Evolutionary conservation across 73 alveolate species (phyloP).

Genomic region (Halteria grandinella): DNA sequence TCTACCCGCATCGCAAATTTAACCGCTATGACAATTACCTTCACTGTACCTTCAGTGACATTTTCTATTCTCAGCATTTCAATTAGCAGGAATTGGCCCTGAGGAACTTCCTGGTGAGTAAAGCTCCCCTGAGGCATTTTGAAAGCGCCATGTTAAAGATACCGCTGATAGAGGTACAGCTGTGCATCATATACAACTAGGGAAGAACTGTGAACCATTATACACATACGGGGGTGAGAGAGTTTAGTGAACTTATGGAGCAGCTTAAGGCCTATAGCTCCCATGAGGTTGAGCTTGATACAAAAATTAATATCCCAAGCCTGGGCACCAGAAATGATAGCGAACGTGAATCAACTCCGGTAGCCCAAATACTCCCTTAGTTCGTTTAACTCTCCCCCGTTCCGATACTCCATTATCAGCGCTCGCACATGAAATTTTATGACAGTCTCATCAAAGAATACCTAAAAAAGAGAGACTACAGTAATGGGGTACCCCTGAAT

Average conservation of each 20-base stretch:
- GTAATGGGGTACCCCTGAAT: slow-evolving; percentile 9
- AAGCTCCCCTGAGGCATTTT: slow-evolving; percentile 46
- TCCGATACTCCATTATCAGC: slow-evolving; percentile 60
- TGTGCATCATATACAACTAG: slow-evolving; percentile 45
- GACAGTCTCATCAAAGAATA: slow-evolving; percentile 46
- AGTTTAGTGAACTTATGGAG: slow-evolving; percentile 35
- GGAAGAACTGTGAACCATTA: slow-evolving; percentile 53
- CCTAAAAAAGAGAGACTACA: slow-evolving; percentile 26
- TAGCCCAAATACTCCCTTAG: background rate
- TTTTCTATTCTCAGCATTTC: slow-evolving; percentile 13
- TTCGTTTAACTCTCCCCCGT: slow-evolving; percentile 41
- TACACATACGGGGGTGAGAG: slow-evolving; percentile 8
- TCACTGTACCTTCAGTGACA: background rate
- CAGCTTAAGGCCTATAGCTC: slow-evolving; percentile 41
- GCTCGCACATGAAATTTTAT: slow-evolving; percentile 58
- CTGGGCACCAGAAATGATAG: slow-evolving; percentile 39
- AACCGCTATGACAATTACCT: slow-evolving; percentile 27
- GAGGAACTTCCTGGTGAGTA: slow-evolving; percentile 30
- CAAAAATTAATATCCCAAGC: slow-evolving; percentile 56
- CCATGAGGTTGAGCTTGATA: slow-evolving; percentile 43
- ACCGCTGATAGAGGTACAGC: slow-evolving; percentile 45
- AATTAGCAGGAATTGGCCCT: slow-evolving; percentile 11
- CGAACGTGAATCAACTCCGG: background rate
- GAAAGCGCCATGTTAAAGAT: slow-evolving; percentile 51
- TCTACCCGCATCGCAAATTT: slow-evolving; percentile 56